A percentile compares a stretch with the other conserved stretches of the same genome.
Evolutionary conservation across 169 alveolate genomes (phyloP).

Genomic region (Perkinsus chesapeaki): DNA sequence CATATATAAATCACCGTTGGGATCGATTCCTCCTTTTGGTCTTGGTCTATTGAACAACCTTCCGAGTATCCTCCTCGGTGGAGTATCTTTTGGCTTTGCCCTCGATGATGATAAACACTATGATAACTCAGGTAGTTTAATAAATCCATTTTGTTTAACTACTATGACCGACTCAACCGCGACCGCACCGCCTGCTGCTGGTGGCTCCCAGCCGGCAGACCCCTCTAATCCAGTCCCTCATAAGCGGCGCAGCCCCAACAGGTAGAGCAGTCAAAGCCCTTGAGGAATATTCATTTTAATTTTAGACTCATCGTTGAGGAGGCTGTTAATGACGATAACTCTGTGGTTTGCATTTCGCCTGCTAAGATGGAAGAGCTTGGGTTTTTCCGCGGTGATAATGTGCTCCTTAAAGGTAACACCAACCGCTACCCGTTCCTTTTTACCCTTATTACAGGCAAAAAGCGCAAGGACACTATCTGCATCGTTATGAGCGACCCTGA

Average conservation of each 20-base stretch:
- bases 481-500: slow-evolving; percentile 94
- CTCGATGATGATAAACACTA: not conserved
- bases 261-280: too few species aligned
- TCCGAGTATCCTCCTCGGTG: too few species aligned
- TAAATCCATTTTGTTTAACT: not conserved
- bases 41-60: too few species aligned
- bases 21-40: too few species aligned
- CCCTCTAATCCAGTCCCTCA: not conserved
- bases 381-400: slow-evolving; percentile 97
- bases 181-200: not conserved
- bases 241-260: not conserved
- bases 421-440: not conserved
- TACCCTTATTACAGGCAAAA: slow-evolving; percentile 47
- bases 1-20: too few species aligned
- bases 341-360: slow-evolving; percentile 91
- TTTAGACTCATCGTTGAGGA: slow-evolving; percentile 89
- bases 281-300: too few species aligned
- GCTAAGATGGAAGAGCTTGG: slow-evolving; percentile 91
- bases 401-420: slow-evolving; percentile 85
- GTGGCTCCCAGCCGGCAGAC: not conserved
- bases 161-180: not conserved
- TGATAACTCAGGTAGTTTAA: not conserved
- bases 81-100: too few species aligned
- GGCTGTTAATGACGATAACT: slow-evolving; percentile 97
- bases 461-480: slow-evolving; percentile 96